Evolutionary conservation across 805 yeast genomes (phyloP).

Genomic region (Wickerhamomyces tratensis): DNA sequence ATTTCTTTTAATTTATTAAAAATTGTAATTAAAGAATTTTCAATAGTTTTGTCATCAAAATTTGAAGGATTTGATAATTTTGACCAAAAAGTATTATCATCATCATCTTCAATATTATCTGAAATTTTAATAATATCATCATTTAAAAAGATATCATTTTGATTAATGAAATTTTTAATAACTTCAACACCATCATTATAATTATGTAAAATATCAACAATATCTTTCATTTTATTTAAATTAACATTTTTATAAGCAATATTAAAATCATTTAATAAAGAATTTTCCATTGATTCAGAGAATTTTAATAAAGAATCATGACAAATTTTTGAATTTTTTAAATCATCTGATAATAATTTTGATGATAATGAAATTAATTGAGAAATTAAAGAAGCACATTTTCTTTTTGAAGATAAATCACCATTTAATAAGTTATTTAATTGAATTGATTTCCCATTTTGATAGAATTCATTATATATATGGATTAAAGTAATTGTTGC

Average conservation of each 20-base stretch:
- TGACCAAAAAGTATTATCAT: slow-evolving; percentile 46
- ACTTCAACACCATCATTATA: slow-evolving; percentile 83
- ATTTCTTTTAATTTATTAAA: slow-evolving; percentile 49
- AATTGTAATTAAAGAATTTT: slow-evolving; percentile 16
- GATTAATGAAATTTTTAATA: slow-evolving; percentile 71
- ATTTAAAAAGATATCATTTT: slow-evolving; percentile 56
- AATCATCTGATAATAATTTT: slow-evolving; percentile 48
- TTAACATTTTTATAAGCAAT: slow-evolving; percentile 64
- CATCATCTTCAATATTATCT: slow-evolving; percentile 24
- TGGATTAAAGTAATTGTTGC: slow-evolving; percentile 66
- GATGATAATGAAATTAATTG: slow-evolving; percentile 56
- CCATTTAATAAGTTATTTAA: slow-evolving; percentile 48
- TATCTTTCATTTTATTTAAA: slow-evolving; percentile 61
- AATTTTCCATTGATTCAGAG: slow-evolving; percentile 69
- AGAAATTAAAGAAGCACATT: slow-evolving; percentile 61
- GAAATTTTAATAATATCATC: slow-evolving; percentile 20
- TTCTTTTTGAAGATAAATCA: slow-evolving; percentile 42
- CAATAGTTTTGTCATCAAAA: slow-evolving; percentile 41
- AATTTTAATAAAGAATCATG: slow-evolving; percentile 47
- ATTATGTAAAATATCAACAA: slow-evolving; percentile 63
- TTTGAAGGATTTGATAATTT: slow-evolving; percentile 49
- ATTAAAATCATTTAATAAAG: slow-evolving; percentile 60
- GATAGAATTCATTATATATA: slow-evolving; percentile 68
- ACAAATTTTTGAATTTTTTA: slow-evolving; percentile 31
- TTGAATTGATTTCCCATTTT: slow-evolving; percentile 36